Conservation (phyloP, 345 rosid species). For the Heritiera fomes region DNA sequence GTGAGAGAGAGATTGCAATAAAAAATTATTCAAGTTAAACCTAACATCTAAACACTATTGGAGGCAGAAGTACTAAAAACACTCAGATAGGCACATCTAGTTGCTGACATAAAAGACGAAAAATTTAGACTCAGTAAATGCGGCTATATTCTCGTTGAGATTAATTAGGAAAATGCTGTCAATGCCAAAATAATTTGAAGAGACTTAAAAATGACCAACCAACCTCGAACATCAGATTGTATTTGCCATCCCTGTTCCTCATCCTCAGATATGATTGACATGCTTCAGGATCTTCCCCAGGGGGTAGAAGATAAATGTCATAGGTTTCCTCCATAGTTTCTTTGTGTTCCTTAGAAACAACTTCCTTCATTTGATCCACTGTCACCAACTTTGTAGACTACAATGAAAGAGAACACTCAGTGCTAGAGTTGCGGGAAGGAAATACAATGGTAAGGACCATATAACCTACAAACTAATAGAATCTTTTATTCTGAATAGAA, state of each 20-base stretch:
- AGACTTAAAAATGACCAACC: slow-evolving; percentile 25
- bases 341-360: slow-evolving; percentile 50
- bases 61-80: neutral
- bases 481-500: neutral
- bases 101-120: slow-evolving; percentile 10
- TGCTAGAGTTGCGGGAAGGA: slow-evolving; percentile 19
- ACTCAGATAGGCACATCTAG: neutral
- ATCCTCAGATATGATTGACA: slow-evolving; percentile 97
- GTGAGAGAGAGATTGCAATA: neutral
- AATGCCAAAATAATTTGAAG: slow-evolving; percentile 6
- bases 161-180: slow-evolving; percentile 4
- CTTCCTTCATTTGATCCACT: slow-evolving; percentile 75
- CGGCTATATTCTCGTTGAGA: neutral
- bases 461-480: neutral
- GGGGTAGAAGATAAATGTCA: slow-evolving; percentile 97
- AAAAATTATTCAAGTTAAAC: neutral
- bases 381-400: slow-evolving; percentile 77
- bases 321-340: slow-evolving; percentile 92
- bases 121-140: neutral
- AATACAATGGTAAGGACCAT: neutral
- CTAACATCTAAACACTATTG: neutral
- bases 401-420: slow-evolving; percentile 33
- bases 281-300: slow-evolving; percentile 99
- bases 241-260: slow-evolving; percentile 99
- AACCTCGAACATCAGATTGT: slow-evolving; percentile 99